These are phyloP conservation scores for Pseudoscleropodium purum DNA, from an alignment of 225 moss, liverwort and hornwort species.

Conservation along the genomic window DNA sequence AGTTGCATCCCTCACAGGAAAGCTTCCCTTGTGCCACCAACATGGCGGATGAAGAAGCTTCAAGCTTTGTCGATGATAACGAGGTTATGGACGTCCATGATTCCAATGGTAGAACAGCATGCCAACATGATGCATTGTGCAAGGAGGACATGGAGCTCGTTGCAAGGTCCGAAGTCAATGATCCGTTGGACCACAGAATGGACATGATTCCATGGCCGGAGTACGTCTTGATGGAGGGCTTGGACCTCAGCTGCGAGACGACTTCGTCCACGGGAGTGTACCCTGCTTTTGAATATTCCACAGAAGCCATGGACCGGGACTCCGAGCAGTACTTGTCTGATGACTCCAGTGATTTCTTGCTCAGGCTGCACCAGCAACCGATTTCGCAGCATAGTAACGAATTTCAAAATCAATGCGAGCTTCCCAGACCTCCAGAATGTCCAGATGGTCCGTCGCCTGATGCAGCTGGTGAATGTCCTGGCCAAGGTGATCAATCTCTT, in stretches of 20 bases:
- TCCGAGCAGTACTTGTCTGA: constrained; percentile 31
- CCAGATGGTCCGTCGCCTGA: background rate
- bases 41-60: constrained; percentile 5
- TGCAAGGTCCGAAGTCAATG: background rate
- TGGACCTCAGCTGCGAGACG: constrained; percentile 28
- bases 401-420: constrained; percentile 1
- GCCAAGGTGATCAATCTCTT: constrained; percentile 9
- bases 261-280: constrained; percentile 9
- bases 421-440: background rate
- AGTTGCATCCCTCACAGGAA: background rate
- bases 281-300: constrained; percentile 35
- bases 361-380: background rate
- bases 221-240: constrained; percentile 24
- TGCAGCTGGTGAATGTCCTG: constrained; percentile 2
- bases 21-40: constrained; percentile 1
- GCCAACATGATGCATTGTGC: background rate
- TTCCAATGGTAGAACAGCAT: background rate
- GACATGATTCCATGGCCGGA: constrained; percentile 34
- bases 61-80: background rate
- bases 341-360: constrained; percentile 26
- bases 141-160: background rate
- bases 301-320: constrained; percentile 41
- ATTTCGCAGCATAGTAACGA: background rate
- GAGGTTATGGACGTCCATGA: background rate
- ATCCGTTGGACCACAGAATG: background rate